Evolutionary conservation across 108 stramenopile species (phyloP).

Genomic region (Poteriospumella lacustris): DNA sequence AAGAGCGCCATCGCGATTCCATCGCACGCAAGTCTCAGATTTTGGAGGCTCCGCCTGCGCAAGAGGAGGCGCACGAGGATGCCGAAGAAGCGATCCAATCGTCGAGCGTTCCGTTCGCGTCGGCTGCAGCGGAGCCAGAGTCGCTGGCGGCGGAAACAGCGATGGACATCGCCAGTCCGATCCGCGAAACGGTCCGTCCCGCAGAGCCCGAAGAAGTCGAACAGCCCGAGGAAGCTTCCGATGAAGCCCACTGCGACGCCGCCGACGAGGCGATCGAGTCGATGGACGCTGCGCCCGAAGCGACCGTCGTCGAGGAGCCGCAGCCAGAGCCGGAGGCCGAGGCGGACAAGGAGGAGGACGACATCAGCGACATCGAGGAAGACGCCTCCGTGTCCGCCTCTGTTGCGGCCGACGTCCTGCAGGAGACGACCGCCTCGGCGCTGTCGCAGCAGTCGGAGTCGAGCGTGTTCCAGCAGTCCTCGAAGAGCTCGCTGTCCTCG

Average conservation of each 20-base stretch:
- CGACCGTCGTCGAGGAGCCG: neutral
- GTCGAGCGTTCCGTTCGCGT: no score
- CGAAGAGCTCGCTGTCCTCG: neutral
- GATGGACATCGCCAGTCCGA: no score
- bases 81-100: no score
- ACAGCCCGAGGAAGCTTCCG: neutral
- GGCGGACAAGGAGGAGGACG: neutral
- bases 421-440: neutral
- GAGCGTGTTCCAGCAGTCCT: neutral
- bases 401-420: no score
- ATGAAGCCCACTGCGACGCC: neutral
- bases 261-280: no score
- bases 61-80: no score
- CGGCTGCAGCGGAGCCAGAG: no score
- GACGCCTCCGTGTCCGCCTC: no score
- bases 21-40: neutral
- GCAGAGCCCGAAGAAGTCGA: neutral
- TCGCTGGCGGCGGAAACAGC: no score
- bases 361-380: neutral
- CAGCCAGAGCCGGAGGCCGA: neutral
- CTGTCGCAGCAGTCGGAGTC: neutral
- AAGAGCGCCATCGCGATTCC: slow-evolving; percentile 10
- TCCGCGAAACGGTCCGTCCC: no score
- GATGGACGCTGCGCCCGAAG: neutral
- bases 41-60: no score